These are phyloP conservation scores for Cetraspora pellucida DNA, from an alignment of 192 early-diverging fungal genomes.

Conservation along the genomic window DNA sequence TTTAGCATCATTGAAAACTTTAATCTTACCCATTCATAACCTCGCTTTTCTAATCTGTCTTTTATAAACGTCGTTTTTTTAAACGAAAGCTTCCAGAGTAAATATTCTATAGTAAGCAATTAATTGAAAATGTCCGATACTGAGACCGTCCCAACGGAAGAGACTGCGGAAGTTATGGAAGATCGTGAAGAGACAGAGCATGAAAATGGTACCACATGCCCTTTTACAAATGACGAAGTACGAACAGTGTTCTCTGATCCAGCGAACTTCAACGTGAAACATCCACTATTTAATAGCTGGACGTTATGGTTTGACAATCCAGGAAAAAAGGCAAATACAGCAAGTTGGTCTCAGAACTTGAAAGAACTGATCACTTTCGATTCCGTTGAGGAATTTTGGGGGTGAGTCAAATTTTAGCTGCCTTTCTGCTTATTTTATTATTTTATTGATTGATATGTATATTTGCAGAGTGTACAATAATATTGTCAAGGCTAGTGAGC, in stretches of 20 bases:
- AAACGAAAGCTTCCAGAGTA: too few species aligned
- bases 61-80: too few species aligned
- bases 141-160: neutral
- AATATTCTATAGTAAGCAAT: neutral
- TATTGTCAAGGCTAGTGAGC: conserved; percentile 71
- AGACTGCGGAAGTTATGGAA: neutral
- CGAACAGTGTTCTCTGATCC: conserved; percentile 51
- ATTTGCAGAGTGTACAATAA: conserved; percentile 78
- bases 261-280: conserved; percentile 72
- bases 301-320: conserved; percentile 95
- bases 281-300: conserved; percentile 87
- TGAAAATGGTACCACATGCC: neutral
- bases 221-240: conserved; percentile 35
- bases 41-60: too few species aligned
- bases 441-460: neutral
- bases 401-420: conserved; percentile 52
- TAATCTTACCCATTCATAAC: too few species aligned
- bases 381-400: conserved; percentile 98
- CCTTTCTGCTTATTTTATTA: neutral
- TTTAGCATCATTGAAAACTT: too few species aligned
- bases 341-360: conserved; percentile 81
- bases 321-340: conserved; percentile 70
- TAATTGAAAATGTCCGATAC: neutral
- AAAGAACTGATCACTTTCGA: conserved; percentile 90
- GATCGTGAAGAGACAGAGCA: neutral